phyloP scores from a whole-genome alignment of 1,284 basidiomycete species.

The Sphagnurus paluster region DNA sequence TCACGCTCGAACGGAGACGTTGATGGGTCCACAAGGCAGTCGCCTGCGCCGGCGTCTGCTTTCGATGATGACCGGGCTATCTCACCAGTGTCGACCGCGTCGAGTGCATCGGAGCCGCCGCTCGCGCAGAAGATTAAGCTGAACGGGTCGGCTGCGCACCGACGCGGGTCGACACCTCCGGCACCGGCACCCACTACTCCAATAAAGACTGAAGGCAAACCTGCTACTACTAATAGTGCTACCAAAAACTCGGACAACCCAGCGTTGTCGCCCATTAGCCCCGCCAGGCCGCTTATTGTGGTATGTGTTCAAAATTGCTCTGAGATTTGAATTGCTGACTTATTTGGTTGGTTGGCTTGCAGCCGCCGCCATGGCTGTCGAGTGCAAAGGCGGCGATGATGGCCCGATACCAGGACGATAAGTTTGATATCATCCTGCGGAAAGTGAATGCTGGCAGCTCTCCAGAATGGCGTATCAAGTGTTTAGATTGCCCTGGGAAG shows the following conservation, averaged over 20 bases:
- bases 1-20: slow-evolving; percentile 45
- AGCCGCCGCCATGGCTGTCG: slow-evolving; percentile 74
- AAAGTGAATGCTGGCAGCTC: slow-evolving; percentile 50
- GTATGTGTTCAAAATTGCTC: slow-evolving; percentile 16
- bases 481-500: slow-evolving; percentile 93
- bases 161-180: slow-evolving; percentile 15
- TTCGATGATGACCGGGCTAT: slow-evolving; percentile 51
- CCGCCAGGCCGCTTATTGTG: slow-evolving; percentile 24
- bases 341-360: slow-evolving; percentile 6
- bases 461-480: slow-evolving; percentile 91
- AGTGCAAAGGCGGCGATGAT: slow-evolving; percentile 66
- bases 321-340: neutral
- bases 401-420: slow-evolving; percentile 78
- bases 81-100: slow-evolving; percentile 68
- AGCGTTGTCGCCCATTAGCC: slow-evolving; percentile 20
- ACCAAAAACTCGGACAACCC: slow-evolving; percentile 7
- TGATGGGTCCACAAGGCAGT: slow-evolving; percentile 39
- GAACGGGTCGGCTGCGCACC: slow-evolving; percentile 42
- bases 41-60: slow-evolving; percentile 30
- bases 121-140: slow-evolving; percentile 59
- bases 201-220: slow-evolving; percentile 9
- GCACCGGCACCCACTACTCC: slow-evolving; percentile 7
- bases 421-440: slow-evolving; percentile 75
- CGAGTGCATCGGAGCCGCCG: slow-evolving; percentile 69
- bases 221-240: slow-evolving; percentile 8